A percentile compares a stretch with the other conserved stretches of the same genome.
Conservation (phyloP, 2,329 filamentous ascomycete species). For the Aspergillus fructus region DNA sequence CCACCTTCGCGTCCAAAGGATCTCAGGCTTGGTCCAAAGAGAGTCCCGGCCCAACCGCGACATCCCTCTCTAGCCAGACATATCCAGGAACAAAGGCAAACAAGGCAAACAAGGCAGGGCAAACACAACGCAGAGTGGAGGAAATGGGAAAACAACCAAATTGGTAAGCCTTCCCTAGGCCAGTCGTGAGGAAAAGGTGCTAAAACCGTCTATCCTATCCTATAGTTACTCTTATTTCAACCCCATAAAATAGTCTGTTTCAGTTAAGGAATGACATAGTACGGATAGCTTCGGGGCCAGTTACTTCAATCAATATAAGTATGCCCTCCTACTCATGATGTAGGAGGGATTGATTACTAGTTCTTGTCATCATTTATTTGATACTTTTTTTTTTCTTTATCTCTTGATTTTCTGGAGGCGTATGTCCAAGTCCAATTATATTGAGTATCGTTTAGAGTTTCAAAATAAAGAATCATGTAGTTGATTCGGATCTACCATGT, state of each 20-base stretch:
- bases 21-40: not conserved
- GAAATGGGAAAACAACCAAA: conserved; percentile 32
- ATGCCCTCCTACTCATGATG: not conserved
- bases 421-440: not conserved
- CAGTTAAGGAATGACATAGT: not conserved
- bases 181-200: not conserved
- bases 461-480: not conserved
- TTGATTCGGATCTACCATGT: not conserved
- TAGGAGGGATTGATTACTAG: not conserved
- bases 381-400: not conserved
- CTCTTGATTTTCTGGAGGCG: not conserved
- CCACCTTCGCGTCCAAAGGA: not conserved
- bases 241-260: not conserved
- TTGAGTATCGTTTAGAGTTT: no score
- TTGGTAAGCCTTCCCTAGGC: conserved; percentile 8
- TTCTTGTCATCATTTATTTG: not conserved
- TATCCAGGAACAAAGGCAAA: not conserved
- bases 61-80: not conserved
- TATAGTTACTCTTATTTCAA: not conserved
- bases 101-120: not conserved
- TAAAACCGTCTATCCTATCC: not conserved
- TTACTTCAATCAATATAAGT: not conserved
- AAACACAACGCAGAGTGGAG: conserved; percentile 31
- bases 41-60: not conserved
- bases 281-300: not conserved